Base-by-base conservation (phyloP, 345 rosid genomes). In the Hirschfeldia incana region DNA sequence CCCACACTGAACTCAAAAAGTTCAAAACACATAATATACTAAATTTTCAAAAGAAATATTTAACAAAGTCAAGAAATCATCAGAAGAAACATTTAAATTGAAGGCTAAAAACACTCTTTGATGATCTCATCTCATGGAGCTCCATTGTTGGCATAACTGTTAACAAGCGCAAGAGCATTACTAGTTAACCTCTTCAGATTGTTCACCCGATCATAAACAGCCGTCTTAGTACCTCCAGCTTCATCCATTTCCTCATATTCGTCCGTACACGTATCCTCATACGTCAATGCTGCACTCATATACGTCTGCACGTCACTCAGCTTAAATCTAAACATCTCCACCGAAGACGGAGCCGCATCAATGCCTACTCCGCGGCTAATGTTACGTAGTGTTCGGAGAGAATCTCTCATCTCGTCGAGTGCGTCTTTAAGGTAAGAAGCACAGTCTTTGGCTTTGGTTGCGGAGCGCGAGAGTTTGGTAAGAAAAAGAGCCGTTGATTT, bases 201-300 rank as follows among this genome's bases (percentile, higher is more conserved):
- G 75, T 76, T 84, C 8, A 85, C 83, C 13, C 87, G 84, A 8
- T 76, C 69, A 60, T 80, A 75, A 65, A 94, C 87, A 4, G 63
- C 87, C 78, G 78, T 34, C 85, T 87, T 84, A 78, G 80, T 5
- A 29, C 80, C 84, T 3, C 85, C 81, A 0, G 84, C 92, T 4
- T 70, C 84, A 27, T 72, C 80, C 39, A 84, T 78, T 10, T 83
- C 92, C 28, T 83, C 89, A 15, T 74, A 90, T 53, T 97, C 97
- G 61, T 94, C 98, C 70, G 88, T 86, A 53, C 98, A 94, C 30
- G 93, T 91, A 62, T 94, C 97, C 85, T 94, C 91, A 72, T 94
- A 87, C 21, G 97, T 92, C 83, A 94, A 69, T 3, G 97, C 94
- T 0, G 98, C 92, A 85, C 97, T 92, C 89, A 94, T 91, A 93